Evolutionary conservation across 1,284 basidiomycete genomes (phyloP).

Genomic region (Malassezia sympodialis): DNA sequence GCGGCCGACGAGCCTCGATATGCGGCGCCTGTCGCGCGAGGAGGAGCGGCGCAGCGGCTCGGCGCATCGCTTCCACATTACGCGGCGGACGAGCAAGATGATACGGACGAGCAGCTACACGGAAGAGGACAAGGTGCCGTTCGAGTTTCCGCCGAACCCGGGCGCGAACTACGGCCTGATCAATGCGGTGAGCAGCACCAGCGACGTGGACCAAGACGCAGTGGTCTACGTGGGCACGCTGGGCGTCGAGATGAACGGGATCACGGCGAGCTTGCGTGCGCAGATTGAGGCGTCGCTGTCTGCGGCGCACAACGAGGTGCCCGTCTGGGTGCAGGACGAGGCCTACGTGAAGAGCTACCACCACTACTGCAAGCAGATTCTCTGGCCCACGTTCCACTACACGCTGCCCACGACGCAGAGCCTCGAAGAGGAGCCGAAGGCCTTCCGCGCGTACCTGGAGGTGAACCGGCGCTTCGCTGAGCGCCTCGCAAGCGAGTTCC

Average conservation of each 20-base stretch:
- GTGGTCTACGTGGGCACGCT: constrained; percentile 41
- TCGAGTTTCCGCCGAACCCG: constrained; percentile 40
- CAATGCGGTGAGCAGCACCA: constrained; percentile 37
- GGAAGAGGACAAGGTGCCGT: constrained; percentile 17
- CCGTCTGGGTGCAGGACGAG: constrained; percentile 63
- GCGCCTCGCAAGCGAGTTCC: constrained; percentile 61
- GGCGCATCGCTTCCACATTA: background rate
- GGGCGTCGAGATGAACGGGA: constrained; percentile 33
- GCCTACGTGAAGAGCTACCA: constrained; percentile 66
- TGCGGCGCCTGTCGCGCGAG: background rate
- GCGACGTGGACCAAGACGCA: background rate
- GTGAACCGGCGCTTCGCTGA: constrained; percentile 77
- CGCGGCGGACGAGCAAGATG: background rate
- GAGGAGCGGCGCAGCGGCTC: background rate
- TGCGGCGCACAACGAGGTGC: constrained; percentile 56
- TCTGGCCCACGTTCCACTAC: constrained; percentile 80
- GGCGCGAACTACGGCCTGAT: constrained; percentile 45
- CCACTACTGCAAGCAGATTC: constrained; percentile 77
- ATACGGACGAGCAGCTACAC: background rate
- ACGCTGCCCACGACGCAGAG: constrained; percentile 73
- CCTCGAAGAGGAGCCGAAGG: constrained; percentile 63
- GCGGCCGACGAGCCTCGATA: background rate
- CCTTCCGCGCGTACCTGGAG: constrained; percentile 66
- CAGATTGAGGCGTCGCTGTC: constrained; percentile 59
- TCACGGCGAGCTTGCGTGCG: constrained; percentile 46